phyloP scores from a whole-genome alignment of 352 stramenopile species.

The Globisporangium middletonii region DNA sequence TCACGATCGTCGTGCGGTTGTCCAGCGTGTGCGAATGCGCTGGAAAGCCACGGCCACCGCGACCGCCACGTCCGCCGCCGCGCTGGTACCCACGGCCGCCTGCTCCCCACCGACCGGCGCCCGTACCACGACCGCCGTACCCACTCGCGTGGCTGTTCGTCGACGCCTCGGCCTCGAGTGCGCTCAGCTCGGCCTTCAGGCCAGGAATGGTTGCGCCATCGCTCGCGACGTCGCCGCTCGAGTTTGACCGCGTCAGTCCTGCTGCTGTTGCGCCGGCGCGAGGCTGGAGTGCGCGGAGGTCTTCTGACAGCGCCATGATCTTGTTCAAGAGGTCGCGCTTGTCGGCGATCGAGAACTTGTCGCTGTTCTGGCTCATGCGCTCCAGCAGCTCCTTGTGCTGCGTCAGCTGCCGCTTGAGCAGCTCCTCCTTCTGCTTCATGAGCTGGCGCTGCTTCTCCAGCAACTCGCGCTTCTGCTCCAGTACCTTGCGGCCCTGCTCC shows the following conservation, averaged over 20 bases:
- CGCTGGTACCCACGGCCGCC: constrained; percentile 34
- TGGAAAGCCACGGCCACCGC: constrained; percentile 32
- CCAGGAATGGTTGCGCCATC: constrained; percentile 26
- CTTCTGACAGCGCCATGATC: constrained; percentile 65
- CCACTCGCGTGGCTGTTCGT: constrained; percentile 7
- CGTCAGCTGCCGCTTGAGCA: constrained; percentile 75
- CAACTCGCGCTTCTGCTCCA: constrained; percentile 84
- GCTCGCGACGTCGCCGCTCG: constrained; percentile 14
- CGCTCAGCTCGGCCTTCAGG: constrained; percentile 61
- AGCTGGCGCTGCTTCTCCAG: constrained; percentile 79
- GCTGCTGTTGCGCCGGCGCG: constrained; percentile 6
- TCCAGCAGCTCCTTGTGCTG: constrained; percentile 82
- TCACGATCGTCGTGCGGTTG: constrained; percentile 82
- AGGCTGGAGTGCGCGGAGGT: constrained; percentile 58
- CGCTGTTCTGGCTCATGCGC: constrained; percentile 74
- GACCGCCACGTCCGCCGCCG: constrained; percentile 38
- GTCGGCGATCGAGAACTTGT: constrained; percentile 58
- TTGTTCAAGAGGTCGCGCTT: constrained; percentile 81
- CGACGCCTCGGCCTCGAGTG: constrained; percentile 52
- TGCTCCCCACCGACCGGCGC: constrained; percentile 26
- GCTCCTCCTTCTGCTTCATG: constrained; percentile 78
- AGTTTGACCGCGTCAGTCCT: background rate
- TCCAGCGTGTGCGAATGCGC: constrained; percentile 63
- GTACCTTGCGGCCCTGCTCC: constrained; percentile 72
- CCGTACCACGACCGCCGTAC: constrained; percentile 20